Evolutionary conservation across 1,284 basidiomycete species (phyloP).

Genomic region (Xerocomus alliaceus): DNA sequence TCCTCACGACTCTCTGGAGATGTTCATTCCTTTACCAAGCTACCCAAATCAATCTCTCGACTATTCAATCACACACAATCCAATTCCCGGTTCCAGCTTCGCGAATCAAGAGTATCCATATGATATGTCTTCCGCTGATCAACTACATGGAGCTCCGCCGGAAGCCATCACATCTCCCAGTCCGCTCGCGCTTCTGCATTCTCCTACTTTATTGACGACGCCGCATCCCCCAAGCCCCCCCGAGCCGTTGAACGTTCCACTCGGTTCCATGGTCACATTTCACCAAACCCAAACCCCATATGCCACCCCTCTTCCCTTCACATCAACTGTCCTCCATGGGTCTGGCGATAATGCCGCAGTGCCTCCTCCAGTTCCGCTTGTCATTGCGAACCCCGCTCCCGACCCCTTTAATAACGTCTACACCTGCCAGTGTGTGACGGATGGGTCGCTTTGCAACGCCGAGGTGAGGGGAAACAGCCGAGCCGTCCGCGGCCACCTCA

Average conservation of each 20-base stretch:
- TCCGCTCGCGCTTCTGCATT: background rate
- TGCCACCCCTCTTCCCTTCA: background rate
- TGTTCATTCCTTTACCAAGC: background rate
- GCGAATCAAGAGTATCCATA: background rate
- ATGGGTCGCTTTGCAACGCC: conserved; percentile 8
- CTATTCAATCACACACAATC: background rate
- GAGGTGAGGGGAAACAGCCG: background rate
- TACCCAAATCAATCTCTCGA: background rate
- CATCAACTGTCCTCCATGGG: background rate
- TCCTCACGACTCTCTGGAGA: background rate
- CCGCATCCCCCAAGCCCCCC: background rate
- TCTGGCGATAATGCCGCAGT: background rate
- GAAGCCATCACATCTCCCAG: background rate
- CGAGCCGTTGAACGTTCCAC: background rate
- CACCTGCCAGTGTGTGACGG: conserved; percentile 9
- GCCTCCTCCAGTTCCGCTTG: background rate
- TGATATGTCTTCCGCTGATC: background rate
- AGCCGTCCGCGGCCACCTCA: conserved; percentile 27
- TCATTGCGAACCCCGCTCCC: background rate
- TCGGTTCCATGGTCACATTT: background rate
- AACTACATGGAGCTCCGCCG: background rate
- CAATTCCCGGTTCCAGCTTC: background rate
- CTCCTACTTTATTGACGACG: background rate
- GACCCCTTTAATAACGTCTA: background rate
- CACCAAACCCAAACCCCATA: background rate